Percentiles rank a stretch among this genome's conserved stretches.
These are phyloP conservation scores for Rossbeevera mucosa DNA, from an alignment of 768 basidiomycete species.

Conservation along the genomic window DNA sequence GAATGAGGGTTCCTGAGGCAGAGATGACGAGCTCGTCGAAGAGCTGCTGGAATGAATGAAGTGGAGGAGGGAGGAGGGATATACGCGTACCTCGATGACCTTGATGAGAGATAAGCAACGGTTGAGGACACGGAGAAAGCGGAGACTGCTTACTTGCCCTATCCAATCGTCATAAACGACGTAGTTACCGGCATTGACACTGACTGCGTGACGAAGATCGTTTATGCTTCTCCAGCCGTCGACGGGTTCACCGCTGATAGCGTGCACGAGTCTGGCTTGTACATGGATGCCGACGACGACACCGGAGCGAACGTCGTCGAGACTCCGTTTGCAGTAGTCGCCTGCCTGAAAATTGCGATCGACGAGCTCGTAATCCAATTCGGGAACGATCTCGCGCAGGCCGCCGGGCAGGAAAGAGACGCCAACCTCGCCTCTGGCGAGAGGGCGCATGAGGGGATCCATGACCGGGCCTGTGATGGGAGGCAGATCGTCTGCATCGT, in stretches of 20 bases:
- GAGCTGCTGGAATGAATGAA: constrained; percentile 44
- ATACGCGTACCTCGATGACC: constrained; percentile 67
- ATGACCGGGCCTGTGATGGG: constrained; percentile 36
- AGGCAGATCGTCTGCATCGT: constrained; percentile 72
- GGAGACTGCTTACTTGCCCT: constrained; percentile 62
- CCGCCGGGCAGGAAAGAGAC: constrained; percentile 60
- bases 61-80: neutral
- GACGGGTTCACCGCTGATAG: constrained; percentile 56
- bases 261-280: constrained; percentile 68
- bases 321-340: constrained; percentile 75
- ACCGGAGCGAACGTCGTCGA: constrained; percentile 71
- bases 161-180: constrained; percentile 84
- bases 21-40: constrained; percentile 81
- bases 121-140: constrained; percentile 5
- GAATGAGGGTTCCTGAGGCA: constrained; percentile 60
- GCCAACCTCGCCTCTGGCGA: constrained; percentile 77
- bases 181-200: constrained; percentile 76
- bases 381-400: constrained; percentile 63
- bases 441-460: constrained; percentile 73
- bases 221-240: constrained; percentile 58
- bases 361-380: constrained; percentile 63
- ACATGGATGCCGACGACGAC: constrained; percentile 64
- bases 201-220: constrained; percentile 53
- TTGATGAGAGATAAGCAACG: constrained; percentile 26
- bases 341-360: constrained; percentile 76